phyloP scores from a whole-genome alignment of 1,139 yeast genomes.

The Sugiyamaella neomexicana region DNA sequence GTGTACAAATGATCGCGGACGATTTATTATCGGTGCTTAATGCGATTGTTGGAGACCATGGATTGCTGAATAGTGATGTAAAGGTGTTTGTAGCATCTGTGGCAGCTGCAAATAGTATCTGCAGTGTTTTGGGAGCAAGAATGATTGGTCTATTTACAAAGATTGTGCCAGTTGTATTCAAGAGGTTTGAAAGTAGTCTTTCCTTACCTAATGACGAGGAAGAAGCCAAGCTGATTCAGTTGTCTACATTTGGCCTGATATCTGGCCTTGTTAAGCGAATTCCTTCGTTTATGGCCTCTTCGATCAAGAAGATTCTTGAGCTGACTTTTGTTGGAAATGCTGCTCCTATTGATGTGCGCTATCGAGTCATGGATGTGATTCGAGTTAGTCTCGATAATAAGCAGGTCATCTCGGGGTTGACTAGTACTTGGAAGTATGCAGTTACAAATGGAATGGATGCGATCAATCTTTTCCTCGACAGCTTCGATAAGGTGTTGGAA shows the following conservation, averaged over 20 bases:
- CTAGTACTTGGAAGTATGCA: slow-evolving; percentile 64
- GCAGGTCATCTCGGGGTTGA: slow-evolving; percentile 59
- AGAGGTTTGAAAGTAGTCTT: slow-evolving; percentile 52
- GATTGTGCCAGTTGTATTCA: slow-evolving; percentile 72
- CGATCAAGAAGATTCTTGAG: slow-evolving; percentile 59
- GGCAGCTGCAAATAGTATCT: slow-evolving; percentile 66
- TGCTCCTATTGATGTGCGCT: slow-evolving; percentile 60
- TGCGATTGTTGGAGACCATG: slow-evolving; percentile 54
- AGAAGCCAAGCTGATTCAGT: slow-evolving; percentile 40
- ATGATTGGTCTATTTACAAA: slow-evolving; percentile 82
- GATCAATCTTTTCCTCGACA: slow-evolving; percentile 67
- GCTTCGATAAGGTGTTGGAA: slow-evolving; percentile 65
- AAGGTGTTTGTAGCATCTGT: slow-evolving; percentile 77
- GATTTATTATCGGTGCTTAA: slow-evolving; percentile 52
- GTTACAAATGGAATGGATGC: slow-evolving; percentile 47
- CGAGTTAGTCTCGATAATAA: slow-evolving; percentile 69
- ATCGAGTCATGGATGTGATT: slow-evolving; percentile 62
- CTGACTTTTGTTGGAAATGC: slow-evolving; percentile 52
- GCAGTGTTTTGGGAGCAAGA: slow-evolving; percentile 78
- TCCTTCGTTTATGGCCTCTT: slow-evolving; percentile 80
- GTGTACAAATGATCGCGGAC: slow-evolving; percentile 51
- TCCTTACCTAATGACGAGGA: slow-evolving; percentile 26
- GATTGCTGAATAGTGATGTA: slow-evolving; percentile 50
- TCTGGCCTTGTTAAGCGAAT: slow-evolving; percentile 78
- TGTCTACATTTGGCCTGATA: slow-evolving; percentile 65